These are phyloP conservation scores for Eucalyptus lansdowneana DNA, from an alignment of 345 rosid species.

Conservation along the genomic window DNA sequence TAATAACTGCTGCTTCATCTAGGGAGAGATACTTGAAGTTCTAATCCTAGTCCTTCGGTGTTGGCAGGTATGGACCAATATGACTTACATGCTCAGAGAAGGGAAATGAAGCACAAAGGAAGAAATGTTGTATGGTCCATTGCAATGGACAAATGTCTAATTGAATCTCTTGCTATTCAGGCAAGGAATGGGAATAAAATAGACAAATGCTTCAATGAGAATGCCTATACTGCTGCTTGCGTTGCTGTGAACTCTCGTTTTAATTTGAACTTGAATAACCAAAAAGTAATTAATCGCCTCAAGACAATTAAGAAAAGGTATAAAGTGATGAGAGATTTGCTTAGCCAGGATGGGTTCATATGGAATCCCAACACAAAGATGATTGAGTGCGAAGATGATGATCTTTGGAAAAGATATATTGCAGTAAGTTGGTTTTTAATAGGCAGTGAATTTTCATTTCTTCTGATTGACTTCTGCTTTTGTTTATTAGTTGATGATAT, in stretches of 20 bases:
- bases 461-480: not conserved
- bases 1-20: not conserved
- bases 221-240: slow-evolving; percentile 73
- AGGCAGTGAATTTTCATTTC: not conserved
- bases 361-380: slow-evolving; percentile 64
- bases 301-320: slow-evolving; percentile 90
- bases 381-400: slow-evolving; percentile 60
- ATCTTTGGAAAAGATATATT: slow-evolving; percentile 75
- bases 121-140: slow-evolving; percentile 85
- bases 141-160: slow-evolving; percentile 84
- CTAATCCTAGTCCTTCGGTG: not conserved
- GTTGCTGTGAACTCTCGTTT: slow-evolving; percentile 60
- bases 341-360: slow-evolving; percentile 65
- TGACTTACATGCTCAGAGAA: slow-evolving; percentile 41
- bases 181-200: slow-evolving; percentile 76
- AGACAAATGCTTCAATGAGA: slow-evolving; percentile 74
- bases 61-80: slow-evolving; percentile 55
- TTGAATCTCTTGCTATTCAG: slow-evolving; percentile 75
- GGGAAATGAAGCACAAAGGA: slow-evolving; percentile 73
- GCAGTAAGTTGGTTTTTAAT: slow-evolving; percentile 28
- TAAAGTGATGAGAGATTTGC: slow-evolving; percentile 62
- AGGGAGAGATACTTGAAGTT: not conserved
- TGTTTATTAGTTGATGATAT: not conserved
- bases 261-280: slow-evolving; percentile 63
- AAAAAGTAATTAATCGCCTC: slow-evolving; percentile 72